Percentiles rank a stretch among this genome's conserved stretches.
These are phyloP conservation scores for Candida gorgasii DNA, from an alignment of 805 yeast species.

Conservation along the genomic window DNA sequence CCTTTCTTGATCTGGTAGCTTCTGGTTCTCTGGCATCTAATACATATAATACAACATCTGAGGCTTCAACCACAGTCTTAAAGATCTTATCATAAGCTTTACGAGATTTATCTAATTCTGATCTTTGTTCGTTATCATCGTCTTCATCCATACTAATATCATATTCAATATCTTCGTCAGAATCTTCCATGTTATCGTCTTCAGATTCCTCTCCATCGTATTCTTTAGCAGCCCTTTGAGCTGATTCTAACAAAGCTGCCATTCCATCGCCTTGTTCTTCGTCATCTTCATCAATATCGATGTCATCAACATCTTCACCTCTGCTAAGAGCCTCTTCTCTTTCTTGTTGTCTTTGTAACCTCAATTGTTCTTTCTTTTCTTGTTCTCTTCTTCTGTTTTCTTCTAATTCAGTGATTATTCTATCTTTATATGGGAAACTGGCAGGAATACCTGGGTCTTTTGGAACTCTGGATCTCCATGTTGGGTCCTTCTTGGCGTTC, in stretches of 20 bases:
- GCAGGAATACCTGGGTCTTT: slow-evolving; percentile 96
- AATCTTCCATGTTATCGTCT: slow-evolving; percentile 33
- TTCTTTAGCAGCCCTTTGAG: slow-evolving; percentile 81
- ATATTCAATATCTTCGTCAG: slow-evolving; percentile 42
- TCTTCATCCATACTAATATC: slow-evolving; percentile 13
- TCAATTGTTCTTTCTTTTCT: slow-evolving; percentile 54
- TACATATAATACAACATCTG: slow-evolving; percentile 92
- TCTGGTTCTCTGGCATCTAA: slow-evolving; percentile 97
- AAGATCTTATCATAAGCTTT: slow-evolving; percentile 93
- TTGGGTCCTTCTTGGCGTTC: slow-evolving; percentile 79
- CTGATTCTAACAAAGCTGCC: slow-evolving; percentile 86
- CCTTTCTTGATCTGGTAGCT: slow-evolving; percentile 86
- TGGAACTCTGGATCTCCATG: slow-evolving; percentile 84
- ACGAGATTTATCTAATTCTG: slow-evolving; percentile 70
- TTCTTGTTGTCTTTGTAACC: slow-evolving; percentile 51
- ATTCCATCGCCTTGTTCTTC: slow-evolving; percentile 54
- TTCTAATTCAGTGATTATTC: slow-evolving; percentile 72
- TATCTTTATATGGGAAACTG: slow-evolving; percentile 90
- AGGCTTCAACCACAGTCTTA: slow-evolving; percentile 86
- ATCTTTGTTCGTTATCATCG: slow-evolving; percentile 42
- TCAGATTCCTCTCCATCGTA: slow-evolving; percentile 57
- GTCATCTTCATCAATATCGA: slow-evolving; percentile 37
- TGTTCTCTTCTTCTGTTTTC: slow-evolving; percentile 54
- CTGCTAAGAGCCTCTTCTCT: slow-evolving; percentile 39
- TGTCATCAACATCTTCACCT: slow-evolving; percentile 40